A percentile compares a stretch with the other conserved stretches of the same genome.
Evolutionary conservation across 805 yeast genomes (phyloP).

Genomic region (Dipodascopsis tothii): DNA sequence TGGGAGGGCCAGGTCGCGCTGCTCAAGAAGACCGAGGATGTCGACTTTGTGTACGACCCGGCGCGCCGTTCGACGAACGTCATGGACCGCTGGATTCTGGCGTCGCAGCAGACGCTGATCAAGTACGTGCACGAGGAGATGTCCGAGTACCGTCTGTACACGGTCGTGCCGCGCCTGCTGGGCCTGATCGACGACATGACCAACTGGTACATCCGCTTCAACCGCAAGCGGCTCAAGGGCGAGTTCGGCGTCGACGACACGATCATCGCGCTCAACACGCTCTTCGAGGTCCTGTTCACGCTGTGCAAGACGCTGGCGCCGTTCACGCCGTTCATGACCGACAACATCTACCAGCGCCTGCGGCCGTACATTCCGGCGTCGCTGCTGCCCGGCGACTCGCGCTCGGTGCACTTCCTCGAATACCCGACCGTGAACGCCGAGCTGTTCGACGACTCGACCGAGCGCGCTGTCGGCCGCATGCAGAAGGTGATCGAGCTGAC

Average conservation of each 20-base stretch:
- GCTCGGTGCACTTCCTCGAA: constrained; percentile 90
- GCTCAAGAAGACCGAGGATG: constrained; percentile 63
- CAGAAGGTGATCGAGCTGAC: constrained; percentile 94
- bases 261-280: constrained; percentile 75
- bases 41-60: constrained; percentile 68
- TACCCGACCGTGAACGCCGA: constrained; percentile 80
- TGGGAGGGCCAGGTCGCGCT: constrained; percentile 89
- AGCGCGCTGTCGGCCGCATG: constrained; percentile 87
- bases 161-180: constrained; percentile 90
- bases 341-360: constrained; percentile 74
- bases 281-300: constrained; percentile 82
- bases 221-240: constrained; percentile 97
- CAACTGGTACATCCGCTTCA: constrained; percentile 97
- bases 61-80: constrained; percentile 62
- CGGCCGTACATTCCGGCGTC: constrained; percentile 45
- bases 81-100: constrained; percentile 96
- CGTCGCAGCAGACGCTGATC: constrained; percentile 89
- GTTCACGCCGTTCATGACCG: constrained; percentile 93
- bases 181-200: constrained; percentile 88
- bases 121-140: constrained; percentile 82
- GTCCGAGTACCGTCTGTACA: constrained; percentile 81
- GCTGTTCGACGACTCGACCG: constrained; percentile 73
- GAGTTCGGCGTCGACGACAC: constrained; percentile 82
- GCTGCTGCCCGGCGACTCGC: constrained; percentile 49
- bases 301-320: constrained; percentile 97